phyloP scores from a whole-genome alignment of 495 filamentous ascomycete species.

The Xylaria acuta region DNA sequence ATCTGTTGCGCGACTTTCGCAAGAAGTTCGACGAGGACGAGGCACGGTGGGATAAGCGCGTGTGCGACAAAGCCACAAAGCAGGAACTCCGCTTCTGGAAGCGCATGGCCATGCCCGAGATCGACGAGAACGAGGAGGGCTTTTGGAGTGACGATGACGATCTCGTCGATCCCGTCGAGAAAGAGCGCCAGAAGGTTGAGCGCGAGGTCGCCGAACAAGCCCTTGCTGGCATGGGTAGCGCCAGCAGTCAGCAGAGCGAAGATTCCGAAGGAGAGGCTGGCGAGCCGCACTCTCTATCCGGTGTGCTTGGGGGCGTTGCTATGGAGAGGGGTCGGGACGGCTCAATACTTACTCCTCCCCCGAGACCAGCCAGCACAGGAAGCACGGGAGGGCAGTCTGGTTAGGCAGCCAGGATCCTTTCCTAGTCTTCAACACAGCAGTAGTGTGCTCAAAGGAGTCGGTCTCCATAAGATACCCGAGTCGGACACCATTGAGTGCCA shows the following conservation, averaged over 20 bases:
- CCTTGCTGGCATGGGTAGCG: slow-evolving; percentile 36
- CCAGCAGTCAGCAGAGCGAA: slow-evolving; percentile 39
- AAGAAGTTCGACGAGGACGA: slow-evolving; percentile 55
- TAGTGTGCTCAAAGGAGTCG: neutral
- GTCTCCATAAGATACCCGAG: neutral
- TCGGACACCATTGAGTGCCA: neutral
- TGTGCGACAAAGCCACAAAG: slow-evolving; percentile 48
- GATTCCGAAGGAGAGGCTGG: slow-evolving; percentile 39
- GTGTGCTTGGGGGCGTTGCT: slow-evolving; percentile 50
- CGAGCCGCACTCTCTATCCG: slow-evolving; percentile 34
- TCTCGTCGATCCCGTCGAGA: slow-evolving; percentile 59
- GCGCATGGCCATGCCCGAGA: slow-evolving; percentile 58
- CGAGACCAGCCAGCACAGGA: slow-evolving; percentile 50
- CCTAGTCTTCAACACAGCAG: neutral
- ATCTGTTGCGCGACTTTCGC: slow-evolving; percentile 55
- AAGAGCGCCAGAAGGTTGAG: slow-evolving; percentile 50
- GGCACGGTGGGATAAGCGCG: slow-evolving; percentile 51
- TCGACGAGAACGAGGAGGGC: slow-evolving; percentile 54
- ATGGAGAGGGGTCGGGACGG: slow-evolving; percentile 48
- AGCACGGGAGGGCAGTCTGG: slow-evolving; percentile 33
- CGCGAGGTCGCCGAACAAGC: slow-evolving; percentile 47
- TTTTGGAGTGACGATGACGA: slow-evolving; percentile 65
- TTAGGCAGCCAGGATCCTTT: slow-evolving; percentile 11
- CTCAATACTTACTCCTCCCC: slow-evolving; percentile 43
- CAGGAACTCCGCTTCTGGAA: slow-evolving; percentile 64